phyloP scores from a whole-genome alignment of 2,329 filamentous ascomycete species.

The Blumeriella jaapii region DNA sequence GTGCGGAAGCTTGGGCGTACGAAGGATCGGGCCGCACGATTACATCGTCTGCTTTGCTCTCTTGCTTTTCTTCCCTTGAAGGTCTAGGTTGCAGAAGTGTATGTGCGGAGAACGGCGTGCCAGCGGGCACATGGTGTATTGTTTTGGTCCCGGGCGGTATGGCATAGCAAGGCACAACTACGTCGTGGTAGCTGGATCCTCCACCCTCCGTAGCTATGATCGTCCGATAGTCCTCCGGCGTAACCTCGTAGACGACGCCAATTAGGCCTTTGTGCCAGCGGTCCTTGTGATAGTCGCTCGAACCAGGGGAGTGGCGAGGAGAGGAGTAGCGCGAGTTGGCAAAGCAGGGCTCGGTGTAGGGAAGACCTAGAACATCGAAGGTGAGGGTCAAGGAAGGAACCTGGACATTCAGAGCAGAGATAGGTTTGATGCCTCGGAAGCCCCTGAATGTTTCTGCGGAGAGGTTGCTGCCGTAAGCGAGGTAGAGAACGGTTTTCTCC shows the following conservation, averaged over 20 bases:
- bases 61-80: neutral
- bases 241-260: slow-evolving; percentile 94
- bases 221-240: slow-evolving; percentile 64
- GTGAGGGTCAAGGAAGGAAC: slow-evolving; percentile 68
- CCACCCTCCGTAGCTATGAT: slow-evolving; percentile 90
- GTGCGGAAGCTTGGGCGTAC: slow-evolving; percentile 71
- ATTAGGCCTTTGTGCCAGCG: slow-evolving; percentile 74
- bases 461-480: slow-evolving; percentile 90
- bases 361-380: slow-evolving; percentile 77
- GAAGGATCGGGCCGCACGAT: slow-evolving; percentile 47
- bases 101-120: slow-evolving; percentile 65
- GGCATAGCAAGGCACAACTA: slow-evolving; percentile 65
- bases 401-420: slow-evolving; percentile 71
- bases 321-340: slow-evolving; percentile 60
- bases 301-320: slow-evolving; percentile 23
- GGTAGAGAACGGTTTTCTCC: slow-evolving; percentile 59
- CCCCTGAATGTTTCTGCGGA: slow-evolving; percentile 69
- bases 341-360: slow-evolving; percentile 86
- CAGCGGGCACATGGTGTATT: slow-evolving; percentile 52
- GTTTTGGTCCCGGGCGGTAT: slow-evolving; percentile 44
- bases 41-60: neutral
- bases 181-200: slow-evolving; percentile 72
- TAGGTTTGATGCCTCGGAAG: slow-evolving; percentile 63
- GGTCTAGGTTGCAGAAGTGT: slow-evolving; percentile 56
- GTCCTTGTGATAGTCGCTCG: slow-evolving; percentile 37